phyloP scores from a whole-genome alignment of 495 filamentous ascomycete species.

The Penicillium simplicissimum region DNA sequence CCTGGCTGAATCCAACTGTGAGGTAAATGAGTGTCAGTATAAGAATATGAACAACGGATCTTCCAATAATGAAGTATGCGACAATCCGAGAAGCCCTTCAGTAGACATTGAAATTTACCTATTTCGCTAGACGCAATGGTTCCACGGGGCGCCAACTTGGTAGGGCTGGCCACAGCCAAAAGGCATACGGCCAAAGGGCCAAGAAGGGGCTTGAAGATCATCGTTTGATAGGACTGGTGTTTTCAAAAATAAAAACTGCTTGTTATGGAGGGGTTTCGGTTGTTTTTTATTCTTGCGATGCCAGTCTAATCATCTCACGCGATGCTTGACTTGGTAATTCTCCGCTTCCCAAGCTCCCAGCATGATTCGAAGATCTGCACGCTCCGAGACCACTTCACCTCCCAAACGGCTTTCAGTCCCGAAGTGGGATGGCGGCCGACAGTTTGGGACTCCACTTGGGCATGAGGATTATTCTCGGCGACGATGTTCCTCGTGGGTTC shows the following conservation, averaged over 20 bases:
- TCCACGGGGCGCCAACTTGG: constrained; percentile 27
- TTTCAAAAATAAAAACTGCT: no score
- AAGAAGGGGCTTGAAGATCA: constrained; percentile 7
- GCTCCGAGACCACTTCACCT: constrained; percentile 7
- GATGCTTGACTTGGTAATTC: background rate
- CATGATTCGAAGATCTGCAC: constrained; percentile 6
- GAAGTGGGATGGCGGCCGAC: constrained; percentile 18
- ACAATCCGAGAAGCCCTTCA: background rate
- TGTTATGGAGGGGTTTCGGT: no score
- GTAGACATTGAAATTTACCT: background rate
- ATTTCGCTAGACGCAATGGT: constrained; percentile 45
- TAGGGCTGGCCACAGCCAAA: constrained; percentile 18
- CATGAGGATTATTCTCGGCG: background rate
- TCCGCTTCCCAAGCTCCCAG: background rate
- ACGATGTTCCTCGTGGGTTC: constrained; percentile 18
- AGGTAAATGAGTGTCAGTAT: background rate
- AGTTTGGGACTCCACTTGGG: constrained; percentile 7
- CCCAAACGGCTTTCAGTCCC: constrained; percentile 18
- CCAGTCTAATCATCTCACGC: background rate
- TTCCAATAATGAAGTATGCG: background rate
- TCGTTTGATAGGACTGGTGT: background rate
- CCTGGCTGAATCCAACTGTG: constrained; percentile 45
- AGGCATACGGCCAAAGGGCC: constrained; percentile 21
- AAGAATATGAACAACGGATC: background rate
- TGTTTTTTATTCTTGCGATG: background rate